Base-by-base conservation (phyloP, 495 filamentous ascomycete genomes). In the Neohortaea acidophila region DNA sequence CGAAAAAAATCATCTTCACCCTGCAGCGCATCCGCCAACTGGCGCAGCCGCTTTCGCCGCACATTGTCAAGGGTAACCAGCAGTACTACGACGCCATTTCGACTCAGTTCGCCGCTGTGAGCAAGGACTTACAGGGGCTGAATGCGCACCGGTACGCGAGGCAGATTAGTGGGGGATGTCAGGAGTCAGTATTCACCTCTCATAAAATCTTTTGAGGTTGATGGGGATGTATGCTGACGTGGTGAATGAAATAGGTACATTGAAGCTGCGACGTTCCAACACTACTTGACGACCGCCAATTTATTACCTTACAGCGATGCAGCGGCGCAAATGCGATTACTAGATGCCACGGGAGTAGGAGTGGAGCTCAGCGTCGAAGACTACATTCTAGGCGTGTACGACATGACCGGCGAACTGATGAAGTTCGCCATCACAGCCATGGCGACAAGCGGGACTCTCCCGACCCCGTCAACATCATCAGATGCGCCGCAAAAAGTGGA, bases 1-100 rank as follows among this genome's bases (percentile, higher is more conserved):
- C 84, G 61, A 97, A 97, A 68, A 96, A 96, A 66, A 91, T 94
- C 89, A 94, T 96, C 41, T 96, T 97, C 61, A 73, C 85, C 2
- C 63, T 94, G 28, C n/a, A 21, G 43, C 82, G 77, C 43, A 69
- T 81, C 41, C 79, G 78, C 39, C 64, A 66, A 11, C 64, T 82
- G 37, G 68, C 72, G 42, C 39, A 61, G 28, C 65, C 74, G 9
- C 61, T 94, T 17, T 81, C 84, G 0, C 47, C 60, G 15, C 61
- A 67, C 31, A 77, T 86, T 37, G 53, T 66, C 29, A 68, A 72
- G 45, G 79, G 84, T 42, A 70, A 75, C 34, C 59, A 73, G 41
- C 58, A 66, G 8, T 75, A 77, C 39, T 62, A 76, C 38, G 56
- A 66, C 23, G 74, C 76, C 43, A 93, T 94, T 44, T 48, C 66